phyloP scores from a whole-genome alignment of 805 yeast genomes.

The Candida sanyiensis region DNA sequence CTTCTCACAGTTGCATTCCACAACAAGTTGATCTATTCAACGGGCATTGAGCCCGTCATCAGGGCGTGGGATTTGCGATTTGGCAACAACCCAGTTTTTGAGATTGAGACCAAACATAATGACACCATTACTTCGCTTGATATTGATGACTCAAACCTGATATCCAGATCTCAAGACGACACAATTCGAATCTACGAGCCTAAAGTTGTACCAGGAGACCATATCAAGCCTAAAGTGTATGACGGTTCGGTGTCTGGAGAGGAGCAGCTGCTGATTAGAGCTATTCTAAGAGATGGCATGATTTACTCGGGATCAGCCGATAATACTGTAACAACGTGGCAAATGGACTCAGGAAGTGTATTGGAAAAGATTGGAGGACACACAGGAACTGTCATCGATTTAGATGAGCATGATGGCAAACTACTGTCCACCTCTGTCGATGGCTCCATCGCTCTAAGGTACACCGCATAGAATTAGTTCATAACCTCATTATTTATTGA shows the following conservation, averaged over 20 bases:
- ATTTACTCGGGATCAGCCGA: constrained; percentile 60
- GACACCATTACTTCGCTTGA: constrained; percentile 57
- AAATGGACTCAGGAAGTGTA: constrained; percentile 43
- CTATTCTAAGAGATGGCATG: constrained; percentile 38
- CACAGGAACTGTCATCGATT: constrained; percentile 53
- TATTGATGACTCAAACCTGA: constrained; percentile 38
- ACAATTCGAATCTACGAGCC: constrained; percentile 54
- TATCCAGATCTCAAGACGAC: constrained; percentile 53
- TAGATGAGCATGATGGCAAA: constrained; percentile 42
- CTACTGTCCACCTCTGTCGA: constrained; percentile 50
- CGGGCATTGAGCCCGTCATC: constrained; percentile 67
- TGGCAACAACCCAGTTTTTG: constrained; percentile 38
- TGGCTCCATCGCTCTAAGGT: constrained; percentile 47
- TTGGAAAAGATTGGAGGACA: constrained; percentile 53
- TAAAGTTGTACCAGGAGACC: constrained; percentile 26
- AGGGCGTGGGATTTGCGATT: constrained; percentile 53
- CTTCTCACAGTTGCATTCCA: constrained; percentile 44
- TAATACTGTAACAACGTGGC: constrained; percentile 55
- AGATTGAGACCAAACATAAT: constrained; percentile 35
- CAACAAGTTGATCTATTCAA: constrained; percentile 43
- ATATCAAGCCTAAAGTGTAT: constrained; percentile 42
- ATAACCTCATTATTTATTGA: not conserved
- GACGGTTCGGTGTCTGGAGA: constrained; percentile 53
- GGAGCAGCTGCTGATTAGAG: constrained; percentile 48
- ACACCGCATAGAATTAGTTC: constrained; percentile 9